Evolutionary conservation across 1,284 basidiomycete species (phyloP).

Genomic region (Fomitopsis palustris): DNA sequence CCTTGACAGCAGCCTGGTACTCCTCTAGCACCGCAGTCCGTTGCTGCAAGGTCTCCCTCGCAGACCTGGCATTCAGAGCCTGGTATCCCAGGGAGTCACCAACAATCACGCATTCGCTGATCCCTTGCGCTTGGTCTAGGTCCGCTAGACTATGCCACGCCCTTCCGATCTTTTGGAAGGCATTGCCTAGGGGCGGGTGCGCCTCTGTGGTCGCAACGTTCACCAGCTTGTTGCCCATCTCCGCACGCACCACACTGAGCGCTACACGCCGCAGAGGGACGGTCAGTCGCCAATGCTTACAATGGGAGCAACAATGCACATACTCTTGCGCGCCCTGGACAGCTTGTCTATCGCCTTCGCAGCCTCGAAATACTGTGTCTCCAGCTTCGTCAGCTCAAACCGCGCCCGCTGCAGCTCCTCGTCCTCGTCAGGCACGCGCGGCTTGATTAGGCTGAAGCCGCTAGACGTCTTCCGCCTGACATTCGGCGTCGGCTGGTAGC

Average conservation of each 20-base stretch:
- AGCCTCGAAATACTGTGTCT: constrained; percentile 85
- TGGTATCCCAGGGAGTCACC: constrained; percentile 93
- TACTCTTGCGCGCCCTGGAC: constrained; percentile 76
- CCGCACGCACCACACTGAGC: constrained; percentile 70
- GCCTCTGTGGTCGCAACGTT: constrained; percentile 87
- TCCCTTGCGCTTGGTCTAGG: constrained; percentile 81
- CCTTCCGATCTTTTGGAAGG: constrained; percentile 80
- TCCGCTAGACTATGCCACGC: constrained; percentile 83
- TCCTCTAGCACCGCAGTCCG: constrained; percentile 88
- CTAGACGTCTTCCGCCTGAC: constrained; percentile 67
- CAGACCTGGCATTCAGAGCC: constrained; percentile 89
- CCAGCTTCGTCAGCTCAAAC: constrained; percentile 86
- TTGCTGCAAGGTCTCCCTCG: constrained; percentile 87
- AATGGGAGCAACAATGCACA: constrained; percentile 15
- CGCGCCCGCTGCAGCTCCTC: constrained; percentile 85
- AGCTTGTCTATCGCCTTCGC: constrained; percentile 86
- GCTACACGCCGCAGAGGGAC: constrained; percentile 39
- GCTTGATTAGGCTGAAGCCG: constrained; percentile 65
- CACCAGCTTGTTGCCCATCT: constrained; percentile 87
- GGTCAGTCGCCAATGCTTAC: constrained; percentile 1
- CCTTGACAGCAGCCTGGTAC: constrained; percentile 87
- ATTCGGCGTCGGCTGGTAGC: constrained; percentile 79
- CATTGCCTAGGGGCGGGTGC: constrained; percentile 76
- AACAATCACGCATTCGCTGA: constrained; percentile 89
- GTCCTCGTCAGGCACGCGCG: constrained; percentile 78